Evolutionary conservation across 345 rosid species (phyloP).

Genomic region (Murraya koenigii): DNA sequence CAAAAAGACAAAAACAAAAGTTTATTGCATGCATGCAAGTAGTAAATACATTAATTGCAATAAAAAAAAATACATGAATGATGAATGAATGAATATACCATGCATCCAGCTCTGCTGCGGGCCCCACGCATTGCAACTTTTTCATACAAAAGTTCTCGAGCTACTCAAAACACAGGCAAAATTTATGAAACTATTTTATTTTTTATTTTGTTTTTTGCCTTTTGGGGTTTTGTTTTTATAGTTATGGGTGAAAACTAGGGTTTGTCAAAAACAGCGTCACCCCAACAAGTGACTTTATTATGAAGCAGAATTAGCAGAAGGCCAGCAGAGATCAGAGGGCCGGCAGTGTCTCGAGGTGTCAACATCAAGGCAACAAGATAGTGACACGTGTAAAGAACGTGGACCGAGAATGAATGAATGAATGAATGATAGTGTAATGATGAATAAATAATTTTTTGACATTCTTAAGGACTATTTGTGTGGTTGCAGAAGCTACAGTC

Average conservation of each 20-base stretch:
- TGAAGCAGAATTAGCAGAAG: neutral
- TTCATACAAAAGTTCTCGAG: conserved; percentile 49
- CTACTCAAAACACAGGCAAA: conserved; percentile 39
- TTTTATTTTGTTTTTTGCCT: neutral
- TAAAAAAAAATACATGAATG: neutral
- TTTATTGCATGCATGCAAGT: neutral
- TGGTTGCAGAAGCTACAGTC: conserved; percentile 11
- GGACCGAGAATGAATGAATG: conserved; percentile 8
- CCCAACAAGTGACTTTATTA: conserved; percentile 15
- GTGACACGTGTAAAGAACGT: conserved; percentile 29
- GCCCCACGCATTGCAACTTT: conserved; percentile 18
- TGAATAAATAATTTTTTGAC: conserved; percentile 46
- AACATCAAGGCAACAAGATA: conserved; percentile 11
- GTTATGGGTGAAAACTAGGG: conserved; percentile 18
- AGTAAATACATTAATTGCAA: too few relatives aligned
- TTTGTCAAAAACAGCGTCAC: conserved; percentile 6
- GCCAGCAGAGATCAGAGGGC: conserved; percentile 36
- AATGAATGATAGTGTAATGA: conserved; percentile 55
- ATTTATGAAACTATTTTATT: conserved; percentile 16
- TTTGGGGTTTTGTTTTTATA: neutral
- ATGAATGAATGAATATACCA: neutral
- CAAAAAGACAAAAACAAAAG: neutral
- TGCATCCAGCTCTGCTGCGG: neutral
- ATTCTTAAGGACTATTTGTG: conserved; percentile 25
- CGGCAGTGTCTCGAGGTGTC: conserved; percentile 12